Conservation (phyloP, 306 rosid genomes). For the Prosopis cineraria region DNA sequence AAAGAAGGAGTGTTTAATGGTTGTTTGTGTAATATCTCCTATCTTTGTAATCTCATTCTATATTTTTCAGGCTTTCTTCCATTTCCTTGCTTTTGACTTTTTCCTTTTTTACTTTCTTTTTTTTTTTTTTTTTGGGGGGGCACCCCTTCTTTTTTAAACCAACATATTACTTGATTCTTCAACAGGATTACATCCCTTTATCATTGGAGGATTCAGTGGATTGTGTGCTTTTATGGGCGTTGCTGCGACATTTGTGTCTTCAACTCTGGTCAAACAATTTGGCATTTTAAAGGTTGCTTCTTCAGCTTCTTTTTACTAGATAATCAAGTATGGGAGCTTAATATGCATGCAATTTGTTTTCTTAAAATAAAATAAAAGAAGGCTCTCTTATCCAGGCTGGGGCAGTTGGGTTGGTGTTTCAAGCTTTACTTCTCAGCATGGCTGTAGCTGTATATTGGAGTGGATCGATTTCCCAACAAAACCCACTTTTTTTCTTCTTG, state of each 20-base stretch:
- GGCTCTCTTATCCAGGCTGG: constrained; percentile 70
- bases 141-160: no score
- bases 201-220: constrained; percentile 91
- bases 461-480: constrained; percentile 71
- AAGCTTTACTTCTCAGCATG: constrained; percentile 86
- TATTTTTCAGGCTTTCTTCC: not conserved
- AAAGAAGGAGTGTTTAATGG: constrained; percentile 4
- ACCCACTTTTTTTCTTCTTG: constrained; percentile 78
- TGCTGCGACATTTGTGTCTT: constrained; percentile 92
- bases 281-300: constrained; percentile 85
- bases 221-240: constrained; percentile 97
- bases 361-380: not conserved
- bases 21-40: constrained; percentile 2
- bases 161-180: constrained; percentile 46
- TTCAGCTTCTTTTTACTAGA: constrained; percentile 9
- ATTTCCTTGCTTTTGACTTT: not conserved
- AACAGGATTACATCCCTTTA: constrained; percentile 86
- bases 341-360: not conserved
- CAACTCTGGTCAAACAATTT: constrained; percentile 69
- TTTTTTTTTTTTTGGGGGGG: not conserved
- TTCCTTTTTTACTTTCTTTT: not conserved
- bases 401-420: constrained; percentile 90
- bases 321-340: constrained; percentile 13
- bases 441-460: constrained; percentile 90
- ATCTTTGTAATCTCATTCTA: not conserved